A percentile compares a stretch with the other conserved stretches of the same genome.
phyloP scores from a whole-genome alignment of 2,329 filamentous ascomycete species.

The Aspergillus thermomutatus region DNA sequence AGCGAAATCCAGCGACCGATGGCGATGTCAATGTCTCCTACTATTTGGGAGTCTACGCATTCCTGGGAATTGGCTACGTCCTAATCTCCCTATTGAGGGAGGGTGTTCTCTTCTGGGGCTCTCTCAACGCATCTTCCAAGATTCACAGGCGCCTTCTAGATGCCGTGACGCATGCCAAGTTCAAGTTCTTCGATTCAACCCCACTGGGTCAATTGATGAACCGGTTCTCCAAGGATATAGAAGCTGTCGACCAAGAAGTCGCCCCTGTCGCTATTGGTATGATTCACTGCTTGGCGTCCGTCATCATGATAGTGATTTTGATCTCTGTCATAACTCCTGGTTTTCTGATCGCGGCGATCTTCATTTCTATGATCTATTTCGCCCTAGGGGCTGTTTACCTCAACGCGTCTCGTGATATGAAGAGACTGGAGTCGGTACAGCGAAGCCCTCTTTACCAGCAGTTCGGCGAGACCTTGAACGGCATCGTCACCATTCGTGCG shows the following conservation, averaged over 20 bases:
- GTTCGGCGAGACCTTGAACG: slow-evolving; percentile 91
- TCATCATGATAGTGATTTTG: slow-evolving; percentile 80
- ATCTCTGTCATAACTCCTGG: slow-evolving; percentile 87
- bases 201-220: slow-evolving; percentile 97
- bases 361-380: slow-evolving; percentile 81
- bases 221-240: slow-evolving; percentile 95
- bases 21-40: slow-evolving; percentile 72
- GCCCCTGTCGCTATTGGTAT: slow-evolving; percentile 82
- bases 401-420: slow-evolving; percentile 87
- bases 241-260: slow-evolving; percentile 92
- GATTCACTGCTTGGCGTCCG: slow-evolving; percentile 62
- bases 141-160: slow-evolving; percentile 77
- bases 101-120: slow-evolving; percentile 86
- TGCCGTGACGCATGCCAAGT: slow-evolving; percentile 80
- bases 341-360: slow-evolving; percentile 80
- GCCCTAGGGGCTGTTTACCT: slow-evolving; percentile 85
- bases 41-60: slow-evolving; percentile 78
- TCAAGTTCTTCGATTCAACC: slow-evolving; percentile 96
- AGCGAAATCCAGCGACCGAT: slow-evolving; percentile 14
- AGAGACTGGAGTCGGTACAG: slow-evolving; percentile 90
- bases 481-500: slow-evolving; percentile 93
- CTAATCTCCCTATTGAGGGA: slow-evolving; percentile 79
- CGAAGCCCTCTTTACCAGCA: slow-evolving; percentile 95
- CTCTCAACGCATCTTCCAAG: slow-evolving; percentile 78
- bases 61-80: slow-evolving; percentile 74